Conservation (phyloP, 2,329 filamentous ascomycete species). For the Thielaviopsis musarum region DNA sequence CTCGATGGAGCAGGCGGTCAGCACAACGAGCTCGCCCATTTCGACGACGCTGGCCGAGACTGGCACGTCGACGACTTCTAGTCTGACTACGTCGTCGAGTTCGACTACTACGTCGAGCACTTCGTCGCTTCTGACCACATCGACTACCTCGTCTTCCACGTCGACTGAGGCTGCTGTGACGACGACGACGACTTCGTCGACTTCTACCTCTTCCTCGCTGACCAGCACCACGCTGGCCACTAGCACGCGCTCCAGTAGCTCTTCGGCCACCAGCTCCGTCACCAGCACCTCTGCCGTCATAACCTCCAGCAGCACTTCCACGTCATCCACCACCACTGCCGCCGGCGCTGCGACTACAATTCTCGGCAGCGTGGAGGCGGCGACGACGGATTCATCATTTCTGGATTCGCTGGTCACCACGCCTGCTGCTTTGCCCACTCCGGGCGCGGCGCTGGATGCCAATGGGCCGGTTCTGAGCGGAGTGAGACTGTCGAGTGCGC, state of each 20-base stretch:
- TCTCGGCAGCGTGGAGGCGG: constrained; percentile 4
- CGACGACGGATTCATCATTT: constrained; percentile 12
- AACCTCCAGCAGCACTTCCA: constrained; percentile 6
- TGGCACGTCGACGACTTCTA: not conserved
- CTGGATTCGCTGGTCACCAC: constrained; percentile 16
- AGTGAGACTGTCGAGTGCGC: constrained; percentile 24
- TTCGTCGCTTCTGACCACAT: not conserved
- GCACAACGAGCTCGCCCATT: not conserved
- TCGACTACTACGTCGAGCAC: not conserved
- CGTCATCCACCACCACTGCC: constrained; percentile 13
- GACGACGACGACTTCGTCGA: no score
- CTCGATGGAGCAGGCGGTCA: not conserved
- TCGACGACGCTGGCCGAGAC: not conserved
- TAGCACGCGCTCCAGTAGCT: constrained; percentile 3
- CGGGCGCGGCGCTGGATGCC: constrained; percentile 12
- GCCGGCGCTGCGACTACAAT: constrained; percentile 13
- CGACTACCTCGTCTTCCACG: not conserved
- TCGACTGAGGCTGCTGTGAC: no score
- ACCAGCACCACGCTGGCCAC: not conserved
- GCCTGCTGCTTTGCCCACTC: not conserved
- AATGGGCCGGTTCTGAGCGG: constrained; percentile 23
- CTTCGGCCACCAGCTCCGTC: constrained; percentile 11
- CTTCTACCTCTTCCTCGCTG: no score
- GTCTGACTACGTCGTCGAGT: not conserved
- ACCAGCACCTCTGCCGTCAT: not conserved